Evolutionary conservation across 441 rosid species (phyloP).

Genomic region (Populus tomentosa): DNA sequence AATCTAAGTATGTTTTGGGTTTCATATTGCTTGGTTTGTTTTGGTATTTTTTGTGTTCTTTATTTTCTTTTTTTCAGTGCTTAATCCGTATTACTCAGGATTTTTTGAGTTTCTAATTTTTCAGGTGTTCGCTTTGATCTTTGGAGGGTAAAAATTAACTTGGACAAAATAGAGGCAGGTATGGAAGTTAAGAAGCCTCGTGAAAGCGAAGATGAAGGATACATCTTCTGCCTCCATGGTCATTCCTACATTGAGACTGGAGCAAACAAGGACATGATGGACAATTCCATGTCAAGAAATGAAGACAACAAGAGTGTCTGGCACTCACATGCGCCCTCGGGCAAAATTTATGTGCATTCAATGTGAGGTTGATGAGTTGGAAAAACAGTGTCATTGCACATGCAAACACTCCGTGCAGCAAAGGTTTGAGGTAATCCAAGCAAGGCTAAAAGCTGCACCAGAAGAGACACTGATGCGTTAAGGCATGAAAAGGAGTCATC

Average conservation of each 20-base stretch:
- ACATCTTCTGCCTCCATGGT: too few species aligned
- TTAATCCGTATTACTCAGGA: too few species aligned
- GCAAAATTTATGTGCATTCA: not conserved
- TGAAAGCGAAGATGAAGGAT: too few species aligned
- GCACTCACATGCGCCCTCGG: conserved; percentile 22
- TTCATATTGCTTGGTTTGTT: too few species aligned
- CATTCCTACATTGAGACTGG: conserved; percentile 19
- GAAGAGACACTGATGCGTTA: not conserved
- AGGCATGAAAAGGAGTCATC: conserved; percentile 6
- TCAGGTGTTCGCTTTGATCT: too few species aligned
- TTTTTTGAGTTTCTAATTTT: too few species aligned
- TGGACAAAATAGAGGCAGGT: too few species aligned
- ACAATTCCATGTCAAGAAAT: not conserved
- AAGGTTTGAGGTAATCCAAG: conserved; percentile 2
- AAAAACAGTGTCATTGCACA: not conserved
- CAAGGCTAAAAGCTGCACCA: conserved; percentile 1
- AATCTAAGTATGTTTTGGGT: too few species aligned
- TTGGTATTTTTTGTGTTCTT: too few species aligned
- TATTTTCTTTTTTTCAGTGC: too few species aligned
- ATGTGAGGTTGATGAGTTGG: not conserved
- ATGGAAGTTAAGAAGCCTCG: too few species aligned
- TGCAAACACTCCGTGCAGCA: not conserved
- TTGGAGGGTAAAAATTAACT: too few species aligned
- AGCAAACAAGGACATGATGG: conserved; percentile 4
- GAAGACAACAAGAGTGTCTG: not conserved